Conservation (phyloP, 2,329 filamentous ascomycete species). For the Chalaropsis thielavioides region DNA sequence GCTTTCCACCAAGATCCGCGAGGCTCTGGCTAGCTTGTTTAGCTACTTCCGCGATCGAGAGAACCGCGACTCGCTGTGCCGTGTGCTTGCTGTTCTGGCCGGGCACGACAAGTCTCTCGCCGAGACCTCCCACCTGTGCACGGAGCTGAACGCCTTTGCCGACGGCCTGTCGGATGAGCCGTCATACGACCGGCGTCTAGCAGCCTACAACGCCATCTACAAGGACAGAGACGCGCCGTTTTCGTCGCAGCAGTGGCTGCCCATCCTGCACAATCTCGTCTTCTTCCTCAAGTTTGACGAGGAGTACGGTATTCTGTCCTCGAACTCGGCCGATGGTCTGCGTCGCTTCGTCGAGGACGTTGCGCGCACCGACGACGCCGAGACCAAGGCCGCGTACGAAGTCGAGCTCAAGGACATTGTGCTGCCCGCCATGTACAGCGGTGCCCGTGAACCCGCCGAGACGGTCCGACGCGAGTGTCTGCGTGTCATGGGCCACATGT, state of each 20-base stretch:
- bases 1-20: conserved; percentile 25
- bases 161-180: conserved; percentile 63
- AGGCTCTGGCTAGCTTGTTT: conserved; percentile 66
- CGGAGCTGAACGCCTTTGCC: conserved; percentile 67
- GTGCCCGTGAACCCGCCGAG: conserved; percentile 65
- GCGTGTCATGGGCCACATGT: conserved; percentile 61
- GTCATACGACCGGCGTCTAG: conserved; percentile 69
- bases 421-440: conserved; percentile 60
- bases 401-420: conserved; percentile 49
- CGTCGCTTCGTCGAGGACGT: conserved; percentile 61
- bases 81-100: conserved; percentile 58
- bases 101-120: conserved; percentile 44
- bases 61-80: conserved; percentile 59
- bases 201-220: conserved; percentile 61
- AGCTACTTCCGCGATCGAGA: conserved; percentile 75
- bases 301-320: conserved; percentile 67
- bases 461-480: conserved; percentile 73
- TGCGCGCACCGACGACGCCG: conserved; percentile 24
- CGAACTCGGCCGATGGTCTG: conserved; percentile 68
- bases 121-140: conserved; percentile 55
- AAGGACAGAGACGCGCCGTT: conserved; percentile 44
- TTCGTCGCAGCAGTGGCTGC: conserved; percentile 65
- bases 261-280: conserved; percentile 75
- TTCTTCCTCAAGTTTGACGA: conserved; percentile 77
- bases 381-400: conserved; percentile 36